Evolutionary conservation across 2,329 filamentous ascomycete species (phyloP).

Genomic region (Colletotrichum navitas): DNA sequence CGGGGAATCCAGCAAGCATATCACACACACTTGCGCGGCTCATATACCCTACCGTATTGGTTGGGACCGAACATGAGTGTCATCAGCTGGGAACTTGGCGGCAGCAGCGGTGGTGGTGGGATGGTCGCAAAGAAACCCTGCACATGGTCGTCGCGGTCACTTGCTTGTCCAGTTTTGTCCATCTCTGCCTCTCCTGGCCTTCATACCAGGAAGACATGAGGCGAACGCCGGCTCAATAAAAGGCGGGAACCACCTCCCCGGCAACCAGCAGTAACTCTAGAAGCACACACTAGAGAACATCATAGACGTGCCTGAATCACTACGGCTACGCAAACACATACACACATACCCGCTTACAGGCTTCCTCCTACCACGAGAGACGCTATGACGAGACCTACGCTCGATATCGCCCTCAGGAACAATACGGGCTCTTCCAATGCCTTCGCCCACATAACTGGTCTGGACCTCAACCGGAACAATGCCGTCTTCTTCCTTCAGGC

Average conservation of each 20-base stretch:
- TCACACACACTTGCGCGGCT: constrained; percentile 17
- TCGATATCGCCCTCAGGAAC: constrained; percentile 75
- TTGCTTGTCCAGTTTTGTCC: neutral
- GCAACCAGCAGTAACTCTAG: neutral
- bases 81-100: constrained; percentile 13
- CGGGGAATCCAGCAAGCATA: constrained; percentile 18
- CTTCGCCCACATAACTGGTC: constrained; percentile 80
- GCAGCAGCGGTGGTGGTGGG: constrained; percentile 11
- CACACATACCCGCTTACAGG: neutral
- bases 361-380: neutral
- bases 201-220: neutral
- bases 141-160: constrained; percentile 29
- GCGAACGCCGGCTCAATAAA: constrained; percentile 3
- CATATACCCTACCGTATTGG: neutral
- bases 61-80: neutral
- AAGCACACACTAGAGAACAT: neutral
- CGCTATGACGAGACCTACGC: constrained; percentile 54
- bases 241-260: neutral
- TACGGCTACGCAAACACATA: neutral
- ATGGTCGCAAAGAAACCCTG: constrained; percentile 3
- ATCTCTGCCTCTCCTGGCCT: neutral
- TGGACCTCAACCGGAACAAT: constrained; percentile 70
- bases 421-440: constrained; percentile 70
- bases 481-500: constrained; percentile 72
- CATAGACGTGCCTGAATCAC: neutral